phyloP scores from a whole-genome alignment of 179 eudicot species.

The Monotropa hypopitys region DNA sequence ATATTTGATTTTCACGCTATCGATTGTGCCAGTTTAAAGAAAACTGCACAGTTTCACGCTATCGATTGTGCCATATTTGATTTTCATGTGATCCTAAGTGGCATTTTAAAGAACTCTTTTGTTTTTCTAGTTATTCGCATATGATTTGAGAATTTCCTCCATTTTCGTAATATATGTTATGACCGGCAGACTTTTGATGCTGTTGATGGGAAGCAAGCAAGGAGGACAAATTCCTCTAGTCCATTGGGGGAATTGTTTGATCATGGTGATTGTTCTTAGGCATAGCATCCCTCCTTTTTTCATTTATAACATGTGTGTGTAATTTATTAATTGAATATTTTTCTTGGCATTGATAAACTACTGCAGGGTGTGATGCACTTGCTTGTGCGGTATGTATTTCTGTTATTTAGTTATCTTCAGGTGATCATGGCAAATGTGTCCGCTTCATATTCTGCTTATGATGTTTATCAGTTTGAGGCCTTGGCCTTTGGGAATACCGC shows the following conservation, averaged over 20 bases:
- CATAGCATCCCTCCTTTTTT: not conserved
- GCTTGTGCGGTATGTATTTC: conserved; percentile 76
- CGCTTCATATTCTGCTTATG: not conserved
- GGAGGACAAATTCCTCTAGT: conserved; percentile 94
- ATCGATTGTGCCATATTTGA: not conserved
- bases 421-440: not conserved
- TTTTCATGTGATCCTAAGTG: not conserved
- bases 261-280: conserved; percentile 48
- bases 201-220: conserved; percentile 99
- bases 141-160: not conserved
- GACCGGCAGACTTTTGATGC: conserved; percentile 82
- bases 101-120: not conserved
- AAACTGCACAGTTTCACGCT: not conserved
- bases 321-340: not conserved
- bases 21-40: too few relatives aligned
- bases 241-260: conserved; percentile 99
- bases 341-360: conserved; percentile 11
- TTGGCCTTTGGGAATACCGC: conserved; percentile 88
- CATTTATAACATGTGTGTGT: not conserved
- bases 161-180: not conserved
- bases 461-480: conserved; percentile 54
- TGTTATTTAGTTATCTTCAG: conserved; percentile 2
- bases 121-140: not conserved
- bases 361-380: conserved; percentile 98
- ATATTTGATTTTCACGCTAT: not conserved